A percentile compares a stretch with the other conserved stretches of the same genome.
phyloP scores from a whole-genome alignment of 2,329 filamentous ascomycete species.

The Xylariaceae sp. region DNA sequence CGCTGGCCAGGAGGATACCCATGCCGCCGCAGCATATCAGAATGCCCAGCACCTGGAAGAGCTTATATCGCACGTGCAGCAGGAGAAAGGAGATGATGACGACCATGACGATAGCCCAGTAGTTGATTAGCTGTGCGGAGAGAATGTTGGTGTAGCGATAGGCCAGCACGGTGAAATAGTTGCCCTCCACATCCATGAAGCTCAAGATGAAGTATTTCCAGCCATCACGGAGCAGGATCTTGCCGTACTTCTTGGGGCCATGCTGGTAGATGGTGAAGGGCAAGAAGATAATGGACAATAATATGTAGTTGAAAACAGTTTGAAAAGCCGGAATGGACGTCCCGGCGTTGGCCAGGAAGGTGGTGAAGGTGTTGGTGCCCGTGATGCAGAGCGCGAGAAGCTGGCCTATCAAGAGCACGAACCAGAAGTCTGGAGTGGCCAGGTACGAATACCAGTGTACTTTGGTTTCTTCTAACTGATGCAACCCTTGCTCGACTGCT shows the following conservation, averaged over 20 bases:
- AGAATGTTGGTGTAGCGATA: constrained; percentile 92
- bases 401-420: constrained; percentile 80
- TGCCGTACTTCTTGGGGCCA: constrained; percentile 70
- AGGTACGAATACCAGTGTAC: constrained; percentile 74
- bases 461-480: constrained; percentile 56
- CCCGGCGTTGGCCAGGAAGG: constrained; percentile 65
- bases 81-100: constrained; percentile 82
- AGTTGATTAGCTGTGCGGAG: constrained; percentile 94
- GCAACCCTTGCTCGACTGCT: constrained; percentile 54
- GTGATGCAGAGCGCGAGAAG: constrained; percentile 88
- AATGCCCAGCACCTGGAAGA: constrained; percentile 83
- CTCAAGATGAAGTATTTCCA: constrained; percentile 95
- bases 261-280: constrained; percentile 77
- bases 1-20: constrained; percentile 82
- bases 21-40: constrained; percentile 88
- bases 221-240: constrained; percentile 68
- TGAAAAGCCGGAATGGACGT: constrained; percentile 94
- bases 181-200: constrained; percentile 93
- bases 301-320: constrained; percentile 89
- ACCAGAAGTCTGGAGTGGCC: constrained; percentile 83
- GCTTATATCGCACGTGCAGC: constrained; percentile 86
- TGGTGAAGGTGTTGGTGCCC: constrained; percentile 86
- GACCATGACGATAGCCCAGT: constrained; percentile 96
- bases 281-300: constrained; percentile 82
- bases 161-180: constrained; percentile 96